Base-by-base conservation (phyloP, 108 stramenopile genomes). In the Skeletonema tropicum region DNA sequence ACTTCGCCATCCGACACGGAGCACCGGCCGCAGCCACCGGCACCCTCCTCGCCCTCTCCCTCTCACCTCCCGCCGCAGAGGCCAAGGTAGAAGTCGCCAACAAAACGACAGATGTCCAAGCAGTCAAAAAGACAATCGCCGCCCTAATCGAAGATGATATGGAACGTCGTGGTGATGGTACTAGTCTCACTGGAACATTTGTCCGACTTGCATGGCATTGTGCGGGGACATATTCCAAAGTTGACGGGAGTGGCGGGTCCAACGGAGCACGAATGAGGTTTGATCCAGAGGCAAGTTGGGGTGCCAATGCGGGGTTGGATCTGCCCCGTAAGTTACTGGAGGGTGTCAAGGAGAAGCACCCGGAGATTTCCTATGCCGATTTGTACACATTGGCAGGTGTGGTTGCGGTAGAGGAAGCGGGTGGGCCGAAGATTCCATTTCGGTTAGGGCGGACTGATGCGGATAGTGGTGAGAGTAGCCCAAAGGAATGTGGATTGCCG, bases 261-360 rank as follows among this genome's bases (percentile, higher is more conserved):
- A 90, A 96, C 66, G 98, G 99, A 31, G 97, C 94, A 11, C 78
- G 90, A 49, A 99, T 99, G 96, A 78, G 98, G 58, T 98, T 96
- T 74, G 57, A 74, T 30, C 98, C 98, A 2, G 99, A 99, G 86
- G 79, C 75, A 0, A 65, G 55, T 38, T 86, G 86, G 87, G 97
- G 93, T 15, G 96, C 95, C 74, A 97, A 97, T 85, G 92, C 95
- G 29, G 99, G 99, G 30, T 89, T 99, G 66, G 86, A 74, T 63
- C 33, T 85, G 23, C 94, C 95, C 8, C 78, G 89, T n/a, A 87
- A 85, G 10, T 77, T 84, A 2, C 64, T 95, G 29, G 94, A 95
- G 68, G 74, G 82, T 14, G 77, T 95, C 73, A 92, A 95, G 86
- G 79, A 73, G 46, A 90, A 97, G 79, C 85, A 94, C 83, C 96